Evolutionary conservation across 257 asterid genomes (phyloP).

Genomic region (Plantago major): DNA sequence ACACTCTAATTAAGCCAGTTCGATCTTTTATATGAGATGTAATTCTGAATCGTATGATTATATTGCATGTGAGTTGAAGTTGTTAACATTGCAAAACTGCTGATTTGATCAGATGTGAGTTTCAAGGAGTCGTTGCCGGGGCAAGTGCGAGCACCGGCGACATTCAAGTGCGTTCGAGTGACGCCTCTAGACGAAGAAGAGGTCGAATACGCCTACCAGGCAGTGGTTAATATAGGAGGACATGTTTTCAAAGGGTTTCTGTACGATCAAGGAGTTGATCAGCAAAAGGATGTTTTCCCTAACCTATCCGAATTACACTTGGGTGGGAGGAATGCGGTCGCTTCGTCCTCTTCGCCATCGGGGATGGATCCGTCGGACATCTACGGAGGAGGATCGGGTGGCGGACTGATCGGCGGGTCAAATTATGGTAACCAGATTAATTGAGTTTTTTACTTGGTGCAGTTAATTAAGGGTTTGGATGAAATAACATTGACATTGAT

Average conservation of each 20-base stretch:
- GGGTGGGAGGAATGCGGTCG: conserved; percentile 33
- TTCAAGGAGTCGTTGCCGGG: conserved; percentile 60
- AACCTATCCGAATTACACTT: conserved; percentile 60
- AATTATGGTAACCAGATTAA: conserved; percentile 45
- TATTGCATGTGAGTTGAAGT: neutral
- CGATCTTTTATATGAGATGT: too few species aligned
- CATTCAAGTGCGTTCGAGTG: conserved; percentile 67
- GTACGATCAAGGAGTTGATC: conserved; percentile 65
- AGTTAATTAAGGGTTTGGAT: conserved; percentile 6
- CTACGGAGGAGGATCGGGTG: conserved; percentile 33
- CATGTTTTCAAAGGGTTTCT: conserved; percentile 76
- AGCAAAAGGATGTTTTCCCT: conserved; percentile 38
- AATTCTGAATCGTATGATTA: neutral
- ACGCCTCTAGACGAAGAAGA: conserved; percentile 68
- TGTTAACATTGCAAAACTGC: too few species aligned
- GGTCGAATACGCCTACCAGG: conserved; percentile 74
- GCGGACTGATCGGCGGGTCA: conserved; percentile 56
- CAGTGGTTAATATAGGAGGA: conserved; percentile 67
- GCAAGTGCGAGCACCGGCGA: conserved; percentile 72
- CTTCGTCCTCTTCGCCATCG: conserved; percentile 25
- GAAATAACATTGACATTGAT: neutral
- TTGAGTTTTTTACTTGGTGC: conserved; percentile 12
- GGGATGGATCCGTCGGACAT: conserved; percentile 35
- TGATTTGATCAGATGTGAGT: conserved; percentile 29
- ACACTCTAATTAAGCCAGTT: too few species aligned